Evolutionary conservation across 805 yeast genomes (phyloP), one percentile per base, ranked within the genome.

Genomic region (Yamadazyma paraphyllophila): DNA sequence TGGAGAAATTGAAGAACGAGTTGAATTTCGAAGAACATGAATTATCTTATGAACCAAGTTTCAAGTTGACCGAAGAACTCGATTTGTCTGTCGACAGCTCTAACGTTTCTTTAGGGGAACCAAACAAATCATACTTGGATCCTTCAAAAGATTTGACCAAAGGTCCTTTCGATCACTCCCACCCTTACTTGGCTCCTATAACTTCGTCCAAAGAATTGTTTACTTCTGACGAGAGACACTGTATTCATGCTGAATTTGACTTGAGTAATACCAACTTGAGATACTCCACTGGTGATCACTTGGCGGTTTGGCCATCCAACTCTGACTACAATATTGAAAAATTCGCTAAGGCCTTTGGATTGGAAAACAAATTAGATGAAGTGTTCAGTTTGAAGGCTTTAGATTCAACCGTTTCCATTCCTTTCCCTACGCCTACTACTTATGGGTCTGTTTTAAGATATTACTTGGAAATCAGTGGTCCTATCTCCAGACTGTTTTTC

Each of bases 271-370:
- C 92, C 3, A 85, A 84, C 58, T 72, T 94, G 59, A 82, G 84
- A 56, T 92, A 92, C 67, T 74, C 92, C 39, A 92, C 99, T 3
- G 99, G 99, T 65, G 99, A 92, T 63, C 98, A 92, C 67, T 68
- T 94, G 51, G 98, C 96, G 12, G 73, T 94, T 46, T 88, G 97
- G 95, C 94, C 97, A 30, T 88, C 94, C 17, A 92, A 92, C 66
- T 73, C 96, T 1, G 74, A 83, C 59, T 88, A 83, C 62, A 81
- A 86, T 56, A 83, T 90, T 29, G 74, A 70, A n/a, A 71, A 74
- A 36, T 85, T 94, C 55, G 68, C 85, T 48, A 55, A 67, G 38
- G 82, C 86, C 5, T 80, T 92, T 44, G 83, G 79, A 29, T 73
- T 91, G 47, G 57, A 65, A 11, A 73, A 62, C 27, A 80, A 78